These are phyloP conservation scores for Gastrolobium bilobum DNA, from an alignment of 306 rosid species.

Conservation along the genomic window DNA sequence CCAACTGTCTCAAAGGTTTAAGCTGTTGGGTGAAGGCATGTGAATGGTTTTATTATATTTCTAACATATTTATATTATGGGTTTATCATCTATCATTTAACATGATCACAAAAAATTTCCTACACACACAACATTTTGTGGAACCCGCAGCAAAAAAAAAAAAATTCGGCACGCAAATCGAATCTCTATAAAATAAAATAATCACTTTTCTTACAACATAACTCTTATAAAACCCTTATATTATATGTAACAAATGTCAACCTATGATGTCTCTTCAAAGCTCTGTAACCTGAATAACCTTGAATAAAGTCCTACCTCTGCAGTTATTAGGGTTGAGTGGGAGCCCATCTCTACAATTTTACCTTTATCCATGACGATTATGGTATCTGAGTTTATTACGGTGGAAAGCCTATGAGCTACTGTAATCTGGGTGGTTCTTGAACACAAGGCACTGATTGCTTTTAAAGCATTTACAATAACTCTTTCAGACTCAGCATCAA, in stretches of 20 bases:
- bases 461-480: constrained; percentile 70
- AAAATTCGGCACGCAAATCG: too few relatives aligned
- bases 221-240: too few relatives aligned
- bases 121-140: too few relatives aligned
- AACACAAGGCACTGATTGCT: constrained; percentile 56
- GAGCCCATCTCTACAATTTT: constrained; percentile 78
- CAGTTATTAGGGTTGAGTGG: constrained; percentile 66
- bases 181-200: too few relatives aligned
- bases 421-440: constrained; percentile 77
- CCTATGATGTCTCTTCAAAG: constrained; percentile 55
- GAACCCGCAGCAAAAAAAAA: too few relatives aligned
- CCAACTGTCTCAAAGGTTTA: too few relatives aligned
- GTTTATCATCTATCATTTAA: too few relatives aligned
- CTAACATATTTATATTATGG: too few relatives aligned
- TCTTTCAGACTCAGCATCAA: constrained; percentile 89
- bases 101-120: too few relatives aligned
- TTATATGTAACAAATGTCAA: not conserved
- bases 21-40: too few relatives aligned
- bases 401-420: constrained; percentile 92
- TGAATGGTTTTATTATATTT: too few relatives aligned
- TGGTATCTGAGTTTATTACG: constrained; percentile 74
- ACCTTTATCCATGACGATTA: constrained; percentile 82
- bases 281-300: constrained; percentile 74
- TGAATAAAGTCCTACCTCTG: constrained; percentile 77
- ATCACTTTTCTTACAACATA: too few relatives aligned